These are phyloP conservation scores for Pseudogymnoascus sp. DNA, from an alignment of 2,329 filamentous ascomycete species.

Conservation along the genomic window DNA sequence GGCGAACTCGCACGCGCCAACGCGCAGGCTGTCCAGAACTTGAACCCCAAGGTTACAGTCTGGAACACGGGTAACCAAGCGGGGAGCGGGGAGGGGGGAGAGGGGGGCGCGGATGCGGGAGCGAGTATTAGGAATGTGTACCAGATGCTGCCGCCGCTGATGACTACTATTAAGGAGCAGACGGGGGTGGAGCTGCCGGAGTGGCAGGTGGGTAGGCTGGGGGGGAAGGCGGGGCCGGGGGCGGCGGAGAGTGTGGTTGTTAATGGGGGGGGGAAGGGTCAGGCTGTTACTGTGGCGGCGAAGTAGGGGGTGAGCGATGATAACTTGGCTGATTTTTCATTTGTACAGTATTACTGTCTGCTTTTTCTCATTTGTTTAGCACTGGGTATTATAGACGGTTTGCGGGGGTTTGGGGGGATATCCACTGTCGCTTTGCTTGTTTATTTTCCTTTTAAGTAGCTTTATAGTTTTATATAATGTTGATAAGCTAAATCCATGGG, in stretches of 20 bases:
- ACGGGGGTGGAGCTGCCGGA: slow-evolving; percentile 72
- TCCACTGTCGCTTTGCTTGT: too few species aligned
- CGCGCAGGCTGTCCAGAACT: slow-evolving; percentile 61
- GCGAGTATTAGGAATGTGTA: slow-evolving; percentile 71
- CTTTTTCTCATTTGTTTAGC: not conserved
- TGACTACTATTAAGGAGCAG: slow-evolving; percentile 81
- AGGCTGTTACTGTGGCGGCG: not conserved
- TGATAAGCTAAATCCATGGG: too few species aligned
- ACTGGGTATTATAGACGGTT: not conserved
- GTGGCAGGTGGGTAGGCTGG: slow-evolving; percentile 57
- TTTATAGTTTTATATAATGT: not conserved
- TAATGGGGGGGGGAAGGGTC: not conserved
- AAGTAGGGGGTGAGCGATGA: not conserved
- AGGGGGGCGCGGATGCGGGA: slow-evolving; percentile 42
- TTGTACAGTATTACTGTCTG: not conserved
- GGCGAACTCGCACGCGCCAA: slow-evolving; percentile 71
- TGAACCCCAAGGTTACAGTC: slow-evolving; percentile 82
- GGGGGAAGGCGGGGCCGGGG: slow-evolving; percentile 19
- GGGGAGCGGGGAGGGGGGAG: slow-evolving; percentile 32
- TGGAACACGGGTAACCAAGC: slow-evolving; percentile 67
- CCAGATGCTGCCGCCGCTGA: slow-evolving; percentile 73
- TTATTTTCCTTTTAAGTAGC: too few species aligned
- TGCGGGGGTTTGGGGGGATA: not conserved
- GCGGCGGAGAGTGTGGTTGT: not conserved
- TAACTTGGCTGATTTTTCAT: not conserved